Conservation (phyloP, 2,329 filamentous ascomycete genomes). For the Basipetospora chlamydospora region DNA sequence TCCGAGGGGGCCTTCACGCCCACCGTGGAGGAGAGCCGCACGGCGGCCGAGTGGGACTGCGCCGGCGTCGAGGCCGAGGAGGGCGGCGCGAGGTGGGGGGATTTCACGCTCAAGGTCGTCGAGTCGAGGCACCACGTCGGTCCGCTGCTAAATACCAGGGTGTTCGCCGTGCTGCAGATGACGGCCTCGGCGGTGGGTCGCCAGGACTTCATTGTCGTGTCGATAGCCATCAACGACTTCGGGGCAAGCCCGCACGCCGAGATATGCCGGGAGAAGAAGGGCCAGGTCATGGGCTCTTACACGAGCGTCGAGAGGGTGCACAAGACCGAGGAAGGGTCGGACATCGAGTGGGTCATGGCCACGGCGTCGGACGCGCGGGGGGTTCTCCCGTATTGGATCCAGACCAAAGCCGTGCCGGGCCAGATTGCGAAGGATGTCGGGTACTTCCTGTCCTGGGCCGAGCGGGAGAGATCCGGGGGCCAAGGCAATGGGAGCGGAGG, state of each 20-base stretch:
- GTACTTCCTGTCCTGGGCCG: conserved; percentile 50
- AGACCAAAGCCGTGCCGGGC: conserved; percentile 47
- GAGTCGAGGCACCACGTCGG: conserved; percentile 55
- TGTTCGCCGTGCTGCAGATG: conserved; percentile 53
- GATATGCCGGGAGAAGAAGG: conserved; percentile 41
- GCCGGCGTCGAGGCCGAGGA: conserved; percentile 22
- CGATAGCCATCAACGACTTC: conserved; percentile 30
- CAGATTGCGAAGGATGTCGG: conserved; percentile 58
- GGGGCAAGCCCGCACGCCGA: conserved; percentile 42
- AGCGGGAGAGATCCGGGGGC: conserved; percentile 21
- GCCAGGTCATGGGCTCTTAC: conserved; percentile 43
- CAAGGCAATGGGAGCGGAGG: too few relatives aligned
- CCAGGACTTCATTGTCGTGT: conserved; percentile 38
- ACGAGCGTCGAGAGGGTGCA: conserved; percentile 49
- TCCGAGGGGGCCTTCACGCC: conserved; percentile 26
- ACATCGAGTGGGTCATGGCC: conserved; percentile 68
- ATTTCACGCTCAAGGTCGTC: conserved; percentile 35
- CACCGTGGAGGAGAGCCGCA: conserved; percentile 20
- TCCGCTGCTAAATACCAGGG: conserved; percentile 44
- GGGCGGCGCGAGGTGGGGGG: conserved; percentile 26
- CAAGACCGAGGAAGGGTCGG: conserved; percentile 23
- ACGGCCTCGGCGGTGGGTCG: conserved; percentile 24
- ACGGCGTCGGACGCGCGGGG: conserved; percentile 60
- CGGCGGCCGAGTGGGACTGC: conserved; percentile 25
- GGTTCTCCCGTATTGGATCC: conserved; percentile 47